Evolutionary conservation across 768 basidiomycete species (phyloP), one percentile per base, ranked within the genome.

Genomic region (Trametes villosa): DNA sequence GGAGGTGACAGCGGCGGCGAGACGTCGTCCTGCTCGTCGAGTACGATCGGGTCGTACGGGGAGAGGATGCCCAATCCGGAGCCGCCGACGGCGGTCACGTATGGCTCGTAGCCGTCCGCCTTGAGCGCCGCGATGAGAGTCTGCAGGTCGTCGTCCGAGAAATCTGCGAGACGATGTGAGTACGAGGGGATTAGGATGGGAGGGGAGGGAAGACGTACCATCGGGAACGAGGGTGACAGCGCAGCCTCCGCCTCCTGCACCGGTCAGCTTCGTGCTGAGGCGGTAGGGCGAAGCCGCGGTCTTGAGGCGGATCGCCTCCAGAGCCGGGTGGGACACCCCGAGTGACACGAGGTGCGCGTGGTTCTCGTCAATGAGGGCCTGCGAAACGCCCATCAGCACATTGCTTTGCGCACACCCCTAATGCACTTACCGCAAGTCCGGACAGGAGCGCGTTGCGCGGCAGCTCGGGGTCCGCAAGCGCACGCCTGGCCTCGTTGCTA

Each of bases 201-300:
- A 18, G n/a, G 53, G 51, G 41, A 29, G 4, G 17, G 12, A 36
- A 33, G 27, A 76, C 88, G 65, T 66, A 96, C 96, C 85, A 76
- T 98, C 95, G 52, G 97, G 97, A 52, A 99, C 82, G 34, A 98
- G 83, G 13, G 96, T 96, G 30, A 98, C 94, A 5, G 95, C 89
- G 70, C 97, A 98, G n/a, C 97, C 97, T 26, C 97, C 97, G 40
- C 97, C 97, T 30, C 97, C 97, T 9, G 97, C 96, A 41, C 97
- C 97, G 8, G 97, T 99, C 57, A 99, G 77, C 78, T 98, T 97
- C n/a, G 94, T 95, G 68, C 86, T 86, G 48, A 98, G 78, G 11
- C 77, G 76, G 75, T 88, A 91, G 9, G 87, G 88, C 62, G 77
- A 70, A 11, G 81, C 79, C 11, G 77, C 74, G 0, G 94, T 92